A percentile compares a stretch with the other conserved stretches of the same genome.
Evolutionary conservation across 306 rosid genomes (phyloP).

Genomic region (Gynostemma pentaphyllum): DNA sequence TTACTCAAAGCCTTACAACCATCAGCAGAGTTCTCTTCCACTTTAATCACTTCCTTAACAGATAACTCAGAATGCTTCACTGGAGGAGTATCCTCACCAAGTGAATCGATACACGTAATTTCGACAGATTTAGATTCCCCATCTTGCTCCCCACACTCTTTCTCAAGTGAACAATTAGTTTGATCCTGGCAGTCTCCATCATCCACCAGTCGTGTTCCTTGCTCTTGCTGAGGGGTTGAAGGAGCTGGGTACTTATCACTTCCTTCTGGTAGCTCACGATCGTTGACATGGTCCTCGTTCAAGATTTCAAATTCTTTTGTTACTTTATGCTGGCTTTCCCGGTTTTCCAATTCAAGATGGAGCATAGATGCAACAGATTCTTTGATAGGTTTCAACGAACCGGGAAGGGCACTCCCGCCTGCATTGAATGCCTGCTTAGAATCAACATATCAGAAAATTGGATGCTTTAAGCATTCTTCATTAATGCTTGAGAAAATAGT

Average conservation of each 20-base stretch:
- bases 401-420: constrained; percentile 31
- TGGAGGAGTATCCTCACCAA: constrained; percentile 30
- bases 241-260: constrained; percentile 94
- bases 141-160: constrained; percentile 60
- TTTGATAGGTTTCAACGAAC: constrained; percentile 52
- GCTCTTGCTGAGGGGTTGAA: constrained; percentile 83
- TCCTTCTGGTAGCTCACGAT: constrained; percentile 39
- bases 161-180: constrained; percentile 47
- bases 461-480: not conserved
- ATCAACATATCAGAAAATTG: constrained; percentile 25
- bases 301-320: constrained; percentile 28
- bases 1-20: constrained; percentile 28
- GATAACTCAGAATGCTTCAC: constrained; percentile 21
- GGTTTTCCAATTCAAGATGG: constrained; percentile 37
- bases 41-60: constrained; percentile 22
- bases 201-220: constrained; percentile 56
- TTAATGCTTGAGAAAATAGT: not conserved
- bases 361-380: constrained; percentile 45
- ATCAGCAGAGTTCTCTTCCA: constrained; percentile 42
- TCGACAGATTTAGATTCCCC: constrained; percentile 77
- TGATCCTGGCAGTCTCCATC: constrained; percentile 90
- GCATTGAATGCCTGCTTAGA: constrained; percentile 79
- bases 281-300: constrained; percentile 28
- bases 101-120: constrained; percentile 38
- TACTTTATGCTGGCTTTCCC: constrained; percentile 14